Percentiles rank a stretch among this genome's conserved stretches.
phyloP scores from a whole-genome alignment of 2,329 filamentous ascomycete genomes.

The Pestalotiopsis sp. region DNA sequence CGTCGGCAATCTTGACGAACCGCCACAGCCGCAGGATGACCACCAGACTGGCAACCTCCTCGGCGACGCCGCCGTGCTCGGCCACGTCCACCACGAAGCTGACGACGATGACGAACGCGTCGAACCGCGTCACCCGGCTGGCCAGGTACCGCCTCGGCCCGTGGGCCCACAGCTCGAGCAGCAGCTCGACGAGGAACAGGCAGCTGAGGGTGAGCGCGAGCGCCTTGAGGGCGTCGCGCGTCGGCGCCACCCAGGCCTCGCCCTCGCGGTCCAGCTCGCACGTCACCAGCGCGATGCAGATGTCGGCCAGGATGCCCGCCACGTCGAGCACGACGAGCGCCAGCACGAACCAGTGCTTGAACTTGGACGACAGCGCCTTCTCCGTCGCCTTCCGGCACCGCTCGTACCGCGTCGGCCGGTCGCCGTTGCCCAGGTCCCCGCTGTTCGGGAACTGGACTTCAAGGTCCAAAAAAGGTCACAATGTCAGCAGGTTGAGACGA shows the following conservation, averaged over 20 bases:
- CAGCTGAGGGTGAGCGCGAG: constrained; percentile 62
- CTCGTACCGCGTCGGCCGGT: constrained; percentile 4
- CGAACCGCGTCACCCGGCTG: constrained; percentile 64
- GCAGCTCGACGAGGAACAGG: constrained; percentile 66
- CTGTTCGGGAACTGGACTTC: constrained; percentile 15
- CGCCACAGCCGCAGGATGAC: constrained; percentile 69
- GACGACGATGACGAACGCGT: constrained; percentile 62
- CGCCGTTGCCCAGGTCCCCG: constrained; percentile 11
- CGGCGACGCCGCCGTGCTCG: constrained; percentile 54
- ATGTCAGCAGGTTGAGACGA: neutral
- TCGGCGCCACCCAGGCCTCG: constrained; percentile 41
- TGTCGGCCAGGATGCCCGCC: constrained; percentile 44
- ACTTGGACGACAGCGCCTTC: constrained; percentile 34
- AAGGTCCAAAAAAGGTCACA: neutral
- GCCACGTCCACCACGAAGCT: constrained; percentile 65
- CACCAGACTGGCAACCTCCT: constrained; percentile 67
- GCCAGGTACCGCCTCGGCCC: constrained; percentile 62
- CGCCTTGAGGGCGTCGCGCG: constrained; percentile 44
- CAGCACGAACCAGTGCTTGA: constrained; percentile 48
- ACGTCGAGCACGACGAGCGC: constrained; percentile 47
- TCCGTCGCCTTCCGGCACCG: constrained; percentile 17
- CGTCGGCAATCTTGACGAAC: constrained; percentile 71
- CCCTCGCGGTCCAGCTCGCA: constrained; percentile 44
- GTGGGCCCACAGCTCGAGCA: constrained; percentile 61
- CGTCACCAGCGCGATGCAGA: constrained; percentile 50